Evolutionary conservation across 495 filamentous ascomycete species (phyloP), one percentile per base, ranked within the genome.

Genomic region (Xylaria telfairii): DNA sequence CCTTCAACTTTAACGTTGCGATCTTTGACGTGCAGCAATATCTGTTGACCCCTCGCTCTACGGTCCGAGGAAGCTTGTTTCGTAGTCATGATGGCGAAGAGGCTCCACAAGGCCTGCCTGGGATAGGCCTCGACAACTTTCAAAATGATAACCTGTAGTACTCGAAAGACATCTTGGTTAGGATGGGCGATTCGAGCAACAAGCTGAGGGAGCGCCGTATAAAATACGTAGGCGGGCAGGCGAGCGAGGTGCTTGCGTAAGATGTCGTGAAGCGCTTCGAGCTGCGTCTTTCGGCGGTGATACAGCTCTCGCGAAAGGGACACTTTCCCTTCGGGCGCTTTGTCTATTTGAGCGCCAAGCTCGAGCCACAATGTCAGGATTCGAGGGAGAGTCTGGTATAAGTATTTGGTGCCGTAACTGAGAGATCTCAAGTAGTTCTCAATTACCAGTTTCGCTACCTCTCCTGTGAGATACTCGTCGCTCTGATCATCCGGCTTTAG

Each of bases 281-380:
- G 87, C 49, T 91, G 88, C 41, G 85, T 88, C 71, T 86, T 87
- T 54, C 92, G 79, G 30, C 82, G 81, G 61, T 74, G 68, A 47
- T 81, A 69, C 57, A 93, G 90, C 61, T 91, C 89, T 65, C 88
- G 86, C 19, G 88, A 87, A 19, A 84, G 64, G 8, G 91, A 89
- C 60, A 89, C 83, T 74, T 89, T 92, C 10, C 89, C 85, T 71
- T 93, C 92, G 42, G 92, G 81, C 28, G 87, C 81, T 71, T 91
- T 88, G 66, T 90, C 85, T 56, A 92, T 86, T 57, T 92, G 89
- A 8, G 90, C 89, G 5, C 93, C 95, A 67, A 98, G 87, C 76
- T 98, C 96, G 37, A 98, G 84, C 94, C 96, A 99, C 19, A 99
- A 85, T 0, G 96, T 98, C 30, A 99, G 77, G 26, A 97, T 83